A percentile compares a stretch with the other conserved stretches of the same genome.
These are phyloP conservation scores for Ceratocystis lukuohia DNA, from an alignment of 2,329 filamentous ascomycete species.

Conservation along the genomic window DNA sequence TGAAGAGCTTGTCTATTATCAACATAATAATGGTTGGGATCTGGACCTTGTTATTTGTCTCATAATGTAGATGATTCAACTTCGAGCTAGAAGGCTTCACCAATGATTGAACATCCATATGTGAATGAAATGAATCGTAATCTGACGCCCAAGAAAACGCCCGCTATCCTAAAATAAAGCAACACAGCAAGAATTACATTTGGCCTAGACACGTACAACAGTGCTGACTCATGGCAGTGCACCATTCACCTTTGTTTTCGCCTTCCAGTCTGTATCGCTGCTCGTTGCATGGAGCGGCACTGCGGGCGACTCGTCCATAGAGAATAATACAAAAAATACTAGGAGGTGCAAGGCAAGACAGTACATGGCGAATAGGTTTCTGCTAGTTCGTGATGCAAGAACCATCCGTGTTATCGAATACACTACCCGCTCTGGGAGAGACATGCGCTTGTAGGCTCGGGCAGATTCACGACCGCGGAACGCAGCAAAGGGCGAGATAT, in stretches of 20 bases:
- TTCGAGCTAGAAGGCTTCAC: background rate
- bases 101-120: background rate
- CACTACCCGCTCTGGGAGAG: conserved; percentile 73
- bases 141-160: conserved; percentile 11
- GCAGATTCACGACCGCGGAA: conserved; percentile 90
- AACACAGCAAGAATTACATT: conserved; percentile 5
- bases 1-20: background rate
- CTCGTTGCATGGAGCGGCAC: conserved; percentile 38
- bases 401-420: conserved; percentile 87
- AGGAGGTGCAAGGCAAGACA: conserved; percentile 78
- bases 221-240: conserved; percentile 13
- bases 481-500: conserved; percentile 87
- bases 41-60: background rate
- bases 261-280: conserved; percentile 28
- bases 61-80: background rate
- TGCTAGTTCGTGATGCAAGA: conserved; percentile 73
- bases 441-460: conserved; percentile 85
- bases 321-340: conserved; percentile 71
- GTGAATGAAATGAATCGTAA: background rate
- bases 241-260: conserved; percentile 12
- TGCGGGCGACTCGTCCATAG: conserved; percentile 28
- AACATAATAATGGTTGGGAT: background rate
- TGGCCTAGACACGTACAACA: background rate
- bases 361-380: conserved; percentile 88
- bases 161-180: conserved; percentile 9